These are phyloP conservation scores for Rhodocollybia butyracea DNA, from an alignment of 768 basidiomycete genomes.

Conservation along the genomic window DNA sequence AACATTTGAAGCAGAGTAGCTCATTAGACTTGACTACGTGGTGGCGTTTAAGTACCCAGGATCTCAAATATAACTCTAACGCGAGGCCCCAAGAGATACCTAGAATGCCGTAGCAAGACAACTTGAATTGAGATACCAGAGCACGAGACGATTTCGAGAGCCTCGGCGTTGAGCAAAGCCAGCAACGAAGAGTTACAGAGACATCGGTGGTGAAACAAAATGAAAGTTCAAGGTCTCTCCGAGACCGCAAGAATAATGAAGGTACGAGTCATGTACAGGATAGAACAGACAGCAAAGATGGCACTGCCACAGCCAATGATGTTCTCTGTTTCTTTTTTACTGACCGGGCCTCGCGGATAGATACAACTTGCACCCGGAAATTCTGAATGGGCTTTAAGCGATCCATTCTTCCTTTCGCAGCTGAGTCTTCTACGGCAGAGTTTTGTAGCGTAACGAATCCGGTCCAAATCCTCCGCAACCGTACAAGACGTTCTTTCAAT, in stretches of 20 bases:
- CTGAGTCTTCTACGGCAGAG: neutral
- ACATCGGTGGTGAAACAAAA: constrained; percentile 1
- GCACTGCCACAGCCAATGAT: no score
- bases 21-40: no score
- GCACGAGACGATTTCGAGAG: neutral
- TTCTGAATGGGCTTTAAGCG: neutral
- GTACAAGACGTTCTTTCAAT: neutral
- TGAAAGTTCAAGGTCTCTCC: neutral
- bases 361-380: neutral
- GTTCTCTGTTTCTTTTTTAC: neutral
- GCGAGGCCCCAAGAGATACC: neutral
- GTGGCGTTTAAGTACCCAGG: no score
- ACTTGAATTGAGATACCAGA: neutral
- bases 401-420: neutral
- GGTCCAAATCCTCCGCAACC: neutral
- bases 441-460: neutral
- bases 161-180: neutral
- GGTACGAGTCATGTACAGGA: neutral
- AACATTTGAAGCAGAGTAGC: no score
- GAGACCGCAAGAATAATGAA: neutral
- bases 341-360: neutral
- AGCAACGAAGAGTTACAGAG: neutral
- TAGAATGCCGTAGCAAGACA: constrained; percentile 5
- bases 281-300: neutral
- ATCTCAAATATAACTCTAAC: neutral